Conservation (phyloP, 176 grass and related monocot species). For the Areca catechu region DNA sequence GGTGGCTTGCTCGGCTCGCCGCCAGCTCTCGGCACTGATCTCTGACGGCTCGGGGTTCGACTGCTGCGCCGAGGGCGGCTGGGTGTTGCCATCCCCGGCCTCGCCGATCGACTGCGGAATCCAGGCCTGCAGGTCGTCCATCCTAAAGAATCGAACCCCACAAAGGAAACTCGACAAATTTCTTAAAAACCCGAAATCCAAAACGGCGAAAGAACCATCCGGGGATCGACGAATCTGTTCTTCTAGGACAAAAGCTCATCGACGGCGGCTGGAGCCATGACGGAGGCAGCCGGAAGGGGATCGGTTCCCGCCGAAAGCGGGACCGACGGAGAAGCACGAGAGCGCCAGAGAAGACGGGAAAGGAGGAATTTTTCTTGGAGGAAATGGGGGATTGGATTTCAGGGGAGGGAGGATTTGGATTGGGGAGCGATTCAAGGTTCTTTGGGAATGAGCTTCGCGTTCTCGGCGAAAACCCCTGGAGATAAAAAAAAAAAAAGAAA, state of each 20-base stretch:
- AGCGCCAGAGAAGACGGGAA: not conserved
- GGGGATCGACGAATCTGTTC: conserved; percentile 8
- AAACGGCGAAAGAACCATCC: conserved; percentile 6
- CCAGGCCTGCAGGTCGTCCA: conserved; percentile 62
- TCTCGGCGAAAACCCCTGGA: not conserved
- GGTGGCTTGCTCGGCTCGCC: conserved; percentile 54
- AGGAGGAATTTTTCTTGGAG: not conserved
- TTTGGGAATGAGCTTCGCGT: not conserved
- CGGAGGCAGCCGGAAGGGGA: conserved; percentile 2
- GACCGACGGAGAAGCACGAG: conserved; percentile 1
- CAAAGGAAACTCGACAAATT: not conserved
- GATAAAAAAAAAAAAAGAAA: no score
- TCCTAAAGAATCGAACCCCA: conserved; percentile 12
- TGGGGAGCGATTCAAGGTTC: no score
- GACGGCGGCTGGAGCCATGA: not conserved
- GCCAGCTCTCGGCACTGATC: conserved; percentile 38
- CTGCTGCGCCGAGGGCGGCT: not conserved
- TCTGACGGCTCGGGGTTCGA: conserved; percentile 43
- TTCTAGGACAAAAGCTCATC: conserved; percentile 1
- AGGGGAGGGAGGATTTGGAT: not conserved
- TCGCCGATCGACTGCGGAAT: conserved; percentile 23
- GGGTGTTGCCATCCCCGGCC: conserved; percentile 13
- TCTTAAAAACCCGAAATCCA: not conserved
- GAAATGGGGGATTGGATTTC: not conserved
- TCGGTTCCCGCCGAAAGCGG: conserved; percentile 10